Base-by-base conservation (phyloP, 2,329 filamentous ascomycete genomes). In the Colletotrichum sp. region DNA sequence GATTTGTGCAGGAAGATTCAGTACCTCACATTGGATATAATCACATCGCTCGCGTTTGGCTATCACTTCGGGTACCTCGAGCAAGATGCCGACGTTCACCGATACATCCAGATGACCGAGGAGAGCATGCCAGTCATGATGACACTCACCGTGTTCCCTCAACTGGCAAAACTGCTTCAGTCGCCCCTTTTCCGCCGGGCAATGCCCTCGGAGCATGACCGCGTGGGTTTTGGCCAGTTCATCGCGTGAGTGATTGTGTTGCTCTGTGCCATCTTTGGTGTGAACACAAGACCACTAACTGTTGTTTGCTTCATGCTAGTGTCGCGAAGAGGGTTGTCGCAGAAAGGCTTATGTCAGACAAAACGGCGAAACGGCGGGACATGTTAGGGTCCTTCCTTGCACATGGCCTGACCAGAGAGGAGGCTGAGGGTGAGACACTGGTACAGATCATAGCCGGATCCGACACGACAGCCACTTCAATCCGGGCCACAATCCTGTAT, bases 11-110 rank as follows among this genome's bases (percentile, higher is more conserved):
- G 82, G 36, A 89, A 89, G 76, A 85, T 86, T 5, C 88, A 90
- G 57, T 91, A 86, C 82, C 88, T 92, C 71, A 90, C 89, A 1
- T 82, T 92, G 6, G 91, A 92, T 74, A 87, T 91, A 52, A 90
- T 92, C 77, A 89, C 86, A 39, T 86, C 87, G 59, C 80, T 92
- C 6, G 88, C 88, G 0, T 88, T 91, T 60, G 90, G 90, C 13
- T 79, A 88, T 66, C 80, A 86, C 0, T 90, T 91, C 76, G 89
- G 89, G 15, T 88, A 88, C 77, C 78, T 91, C 1, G 84, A 85
- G n/a, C 79, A 83, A 7, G 87, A 91, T 78, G 80, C 82, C 5
- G 89, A 91, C 75, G 83, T 87, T 0, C 88, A 87, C 78, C 85
- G 85, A 67, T 90, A 89, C 78, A 86, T 90, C 67, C 81, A 84